A percentile compares a stretch with the other conserved stretches of the same genome.
phyloP scores from a whole-genome alignment of 2,329 filamentous ascomycete species.

The Colletotrichum australisinense region DNA sequence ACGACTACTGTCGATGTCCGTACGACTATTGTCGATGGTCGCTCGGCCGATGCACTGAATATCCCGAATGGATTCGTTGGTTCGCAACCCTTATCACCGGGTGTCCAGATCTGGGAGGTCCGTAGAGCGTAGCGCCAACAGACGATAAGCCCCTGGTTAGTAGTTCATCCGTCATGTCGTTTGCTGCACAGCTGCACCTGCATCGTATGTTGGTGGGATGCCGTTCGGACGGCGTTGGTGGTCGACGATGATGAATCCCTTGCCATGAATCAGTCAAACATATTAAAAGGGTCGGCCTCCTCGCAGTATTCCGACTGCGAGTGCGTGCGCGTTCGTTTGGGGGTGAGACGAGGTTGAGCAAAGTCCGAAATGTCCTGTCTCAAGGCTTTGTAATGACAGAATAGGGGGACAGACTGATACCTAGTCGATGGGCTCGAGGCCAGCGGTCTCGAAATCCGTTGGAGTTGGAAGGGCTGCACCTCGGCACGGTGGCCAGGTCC shows the following conservation, averaged over 20 bases:
- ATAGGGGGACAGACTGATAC: background rate
- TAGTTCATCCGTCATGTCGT: background rate
- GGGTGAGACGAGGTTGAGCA: background rate
- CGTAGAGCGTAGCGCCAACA: conserved; percentile 3
- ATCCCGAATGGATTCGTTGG: too few relatives aligned
- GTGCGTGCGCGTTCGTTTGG: conserved; percentile 12
- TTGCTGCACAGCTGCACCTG: background rate
- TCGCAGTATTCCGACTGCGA: conserved; percentile 1
- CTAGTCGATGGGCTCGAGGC: too few relatives aligned
- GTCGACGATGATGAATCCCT: background rate
- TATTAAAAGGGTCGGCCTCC: background rate
- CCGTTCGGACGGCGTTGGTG: background rate
- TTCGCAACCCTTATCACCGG: background rate
- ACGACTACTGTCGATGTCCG: background rate
- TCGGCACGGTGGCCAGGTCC: conserved; percentile 28
- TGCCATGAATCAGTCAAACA: background rate
- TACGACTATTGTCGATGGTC: background rate
- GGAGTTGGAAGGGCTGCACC: conserved; percentile 26
- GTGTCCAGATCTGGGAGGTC: conserved; percentile 23
- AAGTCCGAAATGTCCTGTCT: conserved; percentile 9
- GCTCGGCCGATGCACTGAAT: background rate
- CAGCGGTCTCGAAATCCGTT: conserved; percentile 17
- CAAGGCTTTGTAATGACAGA: conserved; percentile 26
- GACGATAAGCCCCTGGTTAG: conserved; percentile 10
- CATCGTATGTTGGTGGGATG: background rate